A percentile compares a stretch with the other conserved stretches of the same genome.
Conservation (phyloP, 805 yeast species). For the Saccharomycopsis babjevae region DNA sequence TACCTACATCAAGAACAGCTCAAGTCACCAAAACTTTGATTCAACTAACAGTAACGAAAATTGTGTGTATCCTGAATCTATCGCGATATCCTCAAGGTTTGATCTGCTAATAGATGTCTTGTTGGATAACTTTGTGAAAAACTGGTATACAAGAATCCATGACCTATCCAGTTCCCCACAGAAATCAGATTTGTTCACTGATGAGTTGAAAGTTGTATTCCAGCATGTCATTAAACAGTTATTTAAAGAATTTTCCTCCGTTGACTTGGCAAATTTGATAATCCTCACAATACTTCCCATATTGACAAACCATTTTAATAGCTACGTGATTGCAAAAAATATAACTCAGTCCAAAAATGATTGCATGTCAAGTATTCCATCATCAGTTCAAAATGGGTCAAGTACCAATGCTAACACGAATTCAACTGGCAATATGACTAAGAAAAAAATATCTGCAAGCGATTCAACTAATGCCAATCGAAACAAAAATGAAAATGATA, state of each 20-base stretch:
- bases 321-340: slow-evolving; percentile 36
- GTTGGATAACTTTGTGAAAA: slow-evolving; percentile 40
- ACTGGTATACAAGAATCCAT: slow-evolving; percentile 37
- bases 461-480: neutral
- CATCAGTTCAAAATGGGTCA: neutral
- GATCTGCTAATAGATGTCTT: slow-evolving; percentile 40
- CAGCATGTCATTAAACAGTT: slow-evolving; percentile 33
- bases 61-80: slow-evolving; percentile 35
- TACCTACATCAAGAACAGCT: neutral
- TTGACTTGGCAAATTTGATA: slow-evolving; percentile 48
- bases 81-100: slow-evolving; percentile 41
- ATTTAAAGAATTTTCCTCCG: slow-evolving; percentile 29
- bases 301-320: slow-evolving; percentile 51
- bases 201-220: slow-evolving; percentile 36
- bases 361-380: neutral
- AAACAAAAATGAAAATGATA: slow-evolving; percentile 26
- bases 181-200: slow-evolving; percentile 33
- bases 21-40: neutral
- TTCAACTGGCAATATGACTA: neutral
- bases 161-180: slow-evolving; percentile 24
- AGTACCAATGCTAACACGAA: neutral
- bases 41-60: neutral
- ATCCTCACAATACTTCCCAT: slow-evolving; percentile 54
- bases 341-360: neutral
- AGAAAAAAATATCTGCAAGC: neutral